A percentile compares a stretch with the other conserved stretches of the same genome.
phyloP scores from a whole-genome alignment of 306 rosid species.

The Lupinus albus region DNA sequence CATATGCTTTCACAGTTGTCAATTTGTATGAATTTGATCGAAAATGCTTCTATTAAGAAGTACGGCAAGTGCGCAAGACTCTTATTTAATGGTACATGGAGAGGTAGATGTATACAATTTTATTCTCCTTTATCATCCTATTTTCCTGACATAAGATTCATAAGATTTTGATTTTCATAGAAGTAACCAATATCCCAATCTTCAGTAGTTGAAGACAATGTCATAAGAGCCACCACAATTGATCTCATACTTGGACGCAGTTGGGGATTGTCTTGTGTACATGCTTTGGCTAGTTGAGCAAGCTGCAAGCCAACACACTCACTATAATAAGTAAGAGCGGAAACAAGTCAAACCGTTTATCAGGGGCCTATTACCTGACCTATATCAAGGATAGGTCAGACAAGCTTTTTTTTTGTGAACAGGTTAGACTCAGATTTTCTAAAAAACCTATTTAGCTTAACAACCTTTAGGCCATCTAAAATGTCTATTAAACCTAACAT shows the following conservation, averaged over 20 bases:
- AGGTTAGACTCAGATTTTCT: too few relatives aligned
- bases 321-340: conserved; percentile 13
- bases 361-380: too few relatives aligned
- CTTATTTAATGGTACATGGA: conserved; percentile 88
- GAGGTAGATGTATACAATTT: conserved; percentile 68
- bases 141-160: conserved; percentile 89
- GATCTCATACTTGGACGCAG: conserved; percentile 95
- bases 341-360: too few relatives aligned
- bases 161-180: conserved; percentile 70
- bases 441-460: too few relatives aligned
- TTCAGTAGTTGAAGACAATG: conserved; percentile 75
- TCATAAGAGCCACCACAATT: conserved; percentile 92
- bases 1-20: conserved; percentile 8
- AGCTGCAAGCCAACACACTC: conserved; percentile 59
- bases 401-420: too few relatives aligned
- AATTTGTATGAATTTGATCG: conserved; percentile 15
- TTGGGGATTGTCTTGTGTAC: conserved; percentile 80
- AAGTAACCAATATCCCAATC: conserved; percentile 88
- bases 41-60: conserved; percentile 6
- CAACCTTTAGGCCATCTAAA: too few relatives aligned
- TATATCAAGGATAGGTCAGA: too few relatives aligned
- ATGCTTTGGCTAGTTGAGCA: conserved; percentile 83
- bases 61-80: conserved; percentile 7
- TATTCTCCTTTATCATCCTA: conserved; percentile 59
- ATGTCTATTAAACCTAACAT: too few relatives aligned